A percentile compares a stretch with the other conserved stretches of the same genome.
Conservation (phyloP, 352 stramenopile genomes). For the Phytophthora citricola region DNA sequence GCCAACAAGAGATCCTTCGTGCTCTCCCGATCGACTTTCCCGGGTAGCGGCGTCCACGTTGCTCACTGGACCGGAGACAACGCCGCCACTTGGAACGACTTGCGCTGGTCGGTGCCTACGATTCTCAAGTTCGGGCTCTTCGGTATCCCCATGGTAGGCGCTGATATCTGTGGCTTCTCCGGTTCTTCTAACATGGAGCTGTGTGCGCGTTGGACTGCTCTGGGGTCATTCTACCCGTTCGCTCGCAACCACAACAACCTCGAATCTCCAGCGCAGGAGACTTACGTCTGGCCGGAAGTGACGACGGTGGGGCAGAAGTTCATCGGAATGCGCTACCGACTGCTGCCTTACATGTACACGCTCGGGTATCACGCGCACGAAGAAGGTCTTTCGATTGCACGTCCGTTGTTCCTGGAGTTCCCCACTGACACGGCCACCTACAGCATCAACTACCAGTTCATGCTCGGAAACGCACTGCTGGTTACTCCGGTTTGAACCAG, state of each 20-base stretch:
- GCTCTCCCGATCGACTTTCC: slow-evolving; percentile 77
- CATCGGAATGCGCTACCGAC: slow-evolving; percentile 73
- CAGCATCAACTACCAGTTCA: slow-evolving; percentile 62
- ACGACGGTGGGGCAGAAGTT: slow-evolving; percentile 59
- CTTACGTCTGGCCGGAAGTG: slow-evolving; percentile 69
- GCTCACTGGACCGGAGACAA: slow-evolving; percentile 88
- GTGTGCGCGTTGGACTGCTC: slow-evolving; percentile 78
- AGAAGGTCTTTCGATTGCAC: slow-evolving; percentile 53
- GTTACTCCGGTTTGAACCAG: slow-evolving; percentile 67
- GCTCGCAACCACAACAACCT: slow-evolving; percentile 84
- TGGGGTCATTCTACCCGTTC: slow-evolving; percentile 84
- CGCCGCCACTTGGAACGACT: slow-evolving; percentile 77
- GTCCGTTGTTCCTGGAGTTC: slow-evolving; percentile 74
- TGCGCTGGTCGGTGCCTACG: slow-evolving; percentile 69
- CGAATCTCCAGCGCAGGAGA: slow-evolving; percentile 59
- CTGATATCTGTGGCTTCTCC: slow-evolving; percentile 81
- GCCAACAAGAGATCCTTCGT: slow-evolving; percentile 70
- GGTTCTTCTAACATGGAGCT: slow-evolving; percentile 68
- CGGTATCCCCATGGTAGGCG: slow-evolving; percentile 83
- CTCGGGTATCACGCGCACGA: slow-evolving; percentile 65
- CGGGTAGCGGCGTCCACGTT: slow-evolving; percentile 58
- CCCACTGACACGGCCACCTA: slow-evolving; percentile 46
- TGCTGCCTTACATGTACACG: slow-evolving; percentile 85
- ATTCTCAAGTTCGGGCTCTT: slow-evolving; percentile 82
- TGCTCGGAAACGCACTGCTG: slow-evolving; percentile 52